phyloP scores from a whole-genome alignment of 176 grass and related monocot species.

The Urochloa ruziziensis region DNA sequence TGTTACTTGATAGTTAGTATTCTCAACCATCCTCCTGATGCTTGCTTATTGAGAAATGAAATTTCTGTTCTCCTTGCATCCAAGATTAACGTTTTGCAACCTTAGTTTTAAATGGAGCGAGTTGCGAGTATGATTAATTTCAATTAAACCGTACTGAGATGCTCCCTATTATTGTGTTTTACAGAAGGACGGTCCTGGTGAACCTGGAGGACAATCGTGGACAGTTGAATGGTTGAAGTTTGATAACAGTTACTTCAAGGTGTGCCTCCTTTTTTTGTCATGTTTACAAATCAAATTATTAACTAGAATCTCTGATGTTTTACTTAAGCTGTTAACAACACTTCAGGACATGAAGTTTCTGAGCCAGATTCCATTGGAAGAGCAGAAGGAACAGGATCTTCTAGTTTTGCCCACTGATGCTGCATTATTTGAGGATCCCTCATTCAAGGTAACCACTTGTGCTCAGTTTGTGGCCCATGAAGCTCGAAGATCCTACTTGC shows the following conservation, averaged over 20 bases:
- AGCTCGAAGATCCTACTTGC: neutral
- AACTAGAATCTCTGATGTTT: neutral
- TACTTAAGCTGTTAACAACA: slow-evolving; percentile 8
- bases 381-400: slow-evolving; percentile 75
- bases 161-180: slow-evolving; percentile 3
- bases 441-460: slow-evolving; percentile 64
- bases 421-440: slow-evolving; percentile 82
- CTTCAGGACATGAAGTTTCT: slow-evolving; percentile 79
- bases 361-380: neutral
- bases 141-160: neutral
- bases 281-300: slow-evolving; percentile 24
- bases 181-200: slow-evolving; percentile 97
- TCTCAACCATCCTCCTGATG: neutral
- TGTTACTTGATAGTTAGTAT: neutral
- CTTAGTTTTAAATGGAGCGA: neutral
- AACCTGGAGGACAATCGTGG: slow-evolving; percentile 96
- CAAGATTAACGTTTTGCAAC: neutral
- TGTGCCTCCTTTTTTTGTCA: slow-evolving; percentile 9
- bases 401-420: slow-evolving; percentile 89
- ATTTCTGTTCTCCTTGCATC: neutral
- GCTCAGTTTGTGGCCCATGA: neutral
- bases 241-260: slow-evolving; percentile 95
- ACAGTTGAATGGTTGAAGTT: slow-evolving; percentile 93
- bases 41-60: neutral
- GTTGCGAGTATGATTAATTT: slow-evolving; percentile 6